Percentiles rank a stretch among this genome's conserved stretches.
Conservation (phyloP, 73 alveolate genomes). For the Tetrahymena malaccensis region DNA sequence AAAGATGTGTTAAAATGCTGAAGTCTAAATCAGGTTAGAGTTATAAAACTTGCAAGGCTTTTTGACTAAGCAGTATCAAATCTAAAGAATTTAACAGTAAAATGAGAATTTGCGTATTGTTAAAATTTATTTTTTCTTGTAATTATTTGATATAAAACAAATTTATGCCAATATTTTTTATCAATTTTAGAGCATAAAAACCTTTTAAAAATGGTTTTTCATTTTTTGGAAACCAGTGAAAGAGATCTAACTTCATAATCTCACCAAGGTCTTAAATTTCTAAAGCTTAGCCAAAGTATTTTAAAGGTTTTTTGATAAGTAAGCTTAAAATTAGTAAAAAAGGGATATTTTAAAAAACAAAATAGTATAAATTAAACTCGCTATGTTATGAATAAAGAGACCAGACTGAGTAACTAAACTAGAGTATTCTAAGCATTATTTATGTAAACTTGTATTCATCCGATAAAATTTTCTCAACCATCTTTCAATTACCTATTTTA, state of each 20-base stretch:
- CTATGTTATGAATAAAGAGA: too few relatives aligned
- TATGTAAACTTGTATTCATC: background rate
- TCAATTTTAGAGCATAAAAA: background rate
- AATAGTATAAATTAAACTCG: background rate
- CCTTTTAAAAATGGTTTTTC: background rate
- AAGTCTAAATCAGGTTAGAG: background rate
- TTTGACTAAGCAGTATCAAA: background rate
- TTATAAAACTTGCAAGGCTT: background rate
- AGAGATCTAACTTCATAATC: background rate
- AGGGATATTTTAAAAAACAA: background rate
- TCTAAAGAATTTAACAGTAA: background rate
- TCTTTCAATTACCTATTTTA: background rate
- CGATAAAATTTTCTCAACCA: background rate
- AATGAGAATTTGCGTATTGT: background rate
- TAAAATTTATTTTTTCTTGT: too few relatives aligned
- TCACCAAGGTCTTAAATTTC: background rate
- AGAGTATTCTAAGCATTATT: background rate
- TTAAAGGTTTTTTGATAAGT: background rate
- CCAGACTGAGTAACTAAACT: background rate
- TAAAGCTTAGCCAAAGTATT: background rate
- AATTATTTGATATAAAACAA: too few relatives aligned
- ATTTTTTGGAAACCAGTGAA: background rate
- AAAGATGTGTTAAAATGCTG: background rate
- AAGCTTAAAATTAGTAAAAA: background rate
- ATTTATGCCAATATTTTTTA: background rate